A percentile compares a stretch with the other conserved stretches of the same genome.
Evolutionary conservation across 176 grass and related monocot genomes (phyloP).

Genomic region (Musa schizocarpa): DNA sequence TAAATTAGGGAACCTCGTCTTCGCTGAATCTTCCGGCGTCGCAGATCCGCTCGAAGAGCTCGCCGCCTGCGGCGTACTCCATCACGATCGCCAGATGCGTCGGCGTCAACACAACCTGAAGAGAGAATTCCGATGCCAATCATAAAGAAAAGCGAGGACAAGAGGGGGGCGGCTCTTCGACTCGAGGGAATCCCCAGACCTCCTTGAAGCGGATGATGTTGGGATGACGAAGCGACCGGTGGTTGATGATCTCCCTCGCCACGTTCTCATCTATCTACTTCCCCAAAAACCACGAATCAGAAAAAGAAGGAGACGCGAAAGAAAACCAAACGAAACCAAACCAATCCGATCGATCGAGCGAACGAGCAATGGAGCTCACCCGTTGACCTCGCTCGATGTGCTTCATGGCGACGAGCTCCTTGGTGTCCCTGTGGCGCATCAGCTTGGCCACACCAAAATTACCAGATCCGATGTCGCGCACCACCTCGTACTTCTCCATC

Average conservation of each 20-base stretch:
- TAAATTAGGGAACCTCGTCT: background rate
- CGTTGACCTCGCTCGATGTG: slow-evolving; percentile 10
- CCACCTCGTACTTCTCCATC: slow-evolving; percentile 8
- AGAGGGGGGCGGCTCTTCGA: too few species aligned
- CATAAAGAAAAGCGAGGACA: background rate
- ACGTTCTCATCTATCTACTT: slow-evolving; percentile 10
- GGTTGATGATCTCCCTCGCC: slow-evolving; percentile 15
- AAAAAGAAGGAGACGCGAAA: background rate
- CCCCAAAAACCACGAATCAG: background rate
- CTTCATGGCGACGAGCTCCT: slow-evolving; percentile 12
- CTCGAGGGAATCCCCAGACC: background rate
- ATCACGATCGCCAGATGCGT: slow-evolving; percentile 15
- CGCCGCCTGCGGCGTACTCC: slow-evolving; percentile 1
- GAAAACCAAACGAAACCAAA: background rate
- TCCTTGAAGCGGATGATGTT: slow-evolving; percentile 16
- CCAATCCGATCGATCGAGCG: background rate
- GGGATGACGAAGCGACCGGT: slow-evolving; percentile 4
- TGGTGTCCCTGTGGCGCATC: slow-evolving; percentile 9
- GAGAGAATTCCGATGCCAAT: background rate
- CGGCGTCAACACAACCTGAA: slow-evolving; percentile 6
- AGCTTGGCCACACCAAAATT: slow-evolving; percentile 2
- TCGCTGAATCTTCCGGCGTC: slow-evolving; percentile 11
- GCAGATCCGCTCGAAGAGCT: slow-evolving; percentile 12
- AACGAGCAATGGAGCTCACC: background rate
- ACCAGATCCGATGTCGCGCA: slow-evolving; percentile 6